Conservation (phyloP, 306 rosid genomes). For the Macrotyloma uniflorum region DNA sequence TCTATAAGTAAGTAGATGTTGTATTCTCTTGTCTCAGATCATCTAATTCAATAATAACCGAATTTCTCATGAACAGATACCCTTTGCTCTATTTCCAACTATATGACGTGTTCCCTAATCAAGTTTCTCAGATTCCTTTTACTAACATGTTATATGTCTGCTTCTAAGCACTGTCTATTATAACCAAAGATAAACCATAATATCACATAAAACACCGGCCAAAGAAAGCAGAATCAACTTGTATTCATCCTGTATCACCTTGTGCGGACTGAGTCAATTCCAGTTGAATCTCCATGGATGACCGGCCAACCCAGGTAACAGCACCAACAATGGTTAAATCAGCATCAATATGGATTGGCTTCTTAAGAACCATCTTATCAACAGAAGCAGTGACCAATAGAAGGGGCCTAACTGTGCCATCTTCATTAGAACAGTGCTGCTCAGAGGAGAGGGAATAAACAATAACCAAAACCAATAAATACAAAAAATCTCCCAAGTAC, state of each 20-base stretch:
- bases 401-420: slow-evolving; percentile 66
- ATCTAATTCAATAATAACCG: neutral
- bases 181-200: slow-evolving; percentile 4
- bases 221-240: slow-evolving; percentile 24
- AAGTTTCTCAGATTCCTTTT: neutral
- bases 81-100: neutral
- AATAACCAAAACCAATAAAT: neutral
- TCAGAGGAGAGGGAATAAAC: slow-evolving; percentile 16
- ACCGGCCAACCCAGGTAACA: slow-evolving; percentile 88
- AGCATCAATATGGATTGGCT: slow-evolving; percentile 58
- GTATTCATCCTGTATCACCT: slow-evolving; percentile 39
- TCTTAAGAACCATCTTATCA: slow-evolving; percentile 75
- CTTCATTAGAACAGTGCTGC: slow-evolving; percentile 72
- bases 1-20: neutral
- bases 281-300: slow-evolving; percentile 84
- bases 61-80: neutral
- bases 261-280: slow-evolving; percentile 57
- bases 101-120: neutral
- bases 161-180: slow-evolving; percentile 3
- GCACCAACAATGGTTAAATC: slow-evolving; percentile 72
- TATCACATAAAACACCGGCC: neutral
- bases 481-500: neutral
- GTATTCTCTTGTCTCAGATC: neutral
- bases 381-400: slow-evolving; percentile 85
- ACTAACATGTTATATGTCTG: neutral